Base-by-base conservation (phyloP, 169 alveolate genomes). In the Perkinsus olseni region DNA sequence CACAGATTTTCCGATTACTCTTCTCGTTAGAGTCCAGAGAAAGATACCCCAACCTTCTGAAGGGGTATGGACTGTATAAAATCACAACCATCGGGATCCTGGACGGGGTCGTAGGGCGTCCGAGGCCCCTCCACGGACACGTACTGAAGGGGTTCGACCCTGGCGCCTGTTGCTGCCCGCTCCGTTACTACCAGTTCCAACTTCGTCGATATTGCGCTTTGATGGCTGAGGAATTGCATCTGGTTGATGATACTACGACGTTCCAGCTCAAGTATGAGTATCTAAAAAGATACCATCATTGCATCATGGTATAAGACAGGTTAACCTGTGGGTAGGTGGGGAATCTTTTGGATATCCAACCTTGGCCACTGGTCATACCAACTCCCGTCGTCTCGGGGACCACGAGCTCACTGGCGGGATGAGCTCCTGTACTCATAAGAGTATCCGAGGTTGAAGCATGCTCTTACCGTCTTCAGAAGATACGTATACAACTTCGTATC, bases 151-250 rank as follows among this genome's bases (percentile, higher is more conserved):
- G 28, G 28, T 6, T 95, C 95, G 38, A 93, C 95, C n/a, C n/a
- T n/a, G n/a, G n/a, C n/a, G n/a, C n/a, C n/a, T n/a, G n/a, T n/a
- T n/a, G 98, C 98, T 74, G 96, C 92, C 38, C 93, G 95, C 34
- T 96, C 96, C 38, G 17, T 28, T 62, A 0, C 31, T 62, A 62
- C 82, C 82, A 97, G 94, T 94, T 96, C 98, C 17, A 97, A 95
- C 94, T 95, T 96, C n/a, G 98, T 94, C 0, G 98, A 96, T 3
- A 98, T 98, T 92, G 96, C 96, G 92, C 97, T 94, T 92, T 97
- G 97, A 94, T 98, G 99, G 37, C 99, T 97, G 62, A 98, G 94
- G 94, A 98, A 97, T 94, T 98, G 97, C 38, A 98, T 96, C 96
- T 97, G 95, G 74, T 95, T 92, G 74, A 38, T 62, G 28, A 51